Percentiles rank a stretch among this genome's conserved stretches.
These are phyloP conservation scores for Pythium rishiriense DNA, from an alignment of 352 stramenopile species.

Conservation along the genomic window DNA sequence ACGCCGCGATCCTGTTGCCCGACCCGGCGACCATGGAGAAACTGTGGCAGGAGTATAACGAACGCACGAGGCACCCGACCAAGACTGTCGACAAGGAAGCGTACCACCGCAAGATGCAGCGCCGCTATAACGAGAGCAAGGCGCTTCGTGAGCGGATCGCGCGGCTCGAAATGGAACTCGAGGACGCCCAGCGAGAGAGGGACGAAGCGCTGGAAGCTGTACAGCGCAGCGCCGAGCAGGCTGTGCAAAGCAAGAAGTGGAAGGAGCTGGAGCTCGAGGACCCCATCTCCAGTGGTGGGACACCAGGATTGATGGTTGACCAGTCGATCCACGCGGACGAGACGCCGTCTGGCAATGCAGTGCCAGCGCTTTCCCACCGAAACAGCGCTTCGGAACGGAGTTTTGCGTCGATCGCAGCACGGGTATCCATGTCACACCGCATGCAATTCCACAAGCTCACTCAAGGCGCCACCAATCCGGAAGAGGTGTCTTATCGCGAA, in stretches of 20 bases:
- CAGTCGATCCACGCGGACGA: neutral
- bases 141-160: slow-evolving; percentile 49
- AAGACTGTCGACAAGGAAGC: slow-evolving; percentile 45
- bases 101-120: slow-evolving; percentile 78
- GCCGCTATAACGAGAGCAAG: slow-evolving; percentile 63
- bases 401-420: slow-evolving; percentile 14
- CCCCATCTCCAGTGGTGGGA: neutral
- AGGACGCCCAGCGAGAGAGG: slow-evolving; percentile 33
- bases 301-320: neutral
- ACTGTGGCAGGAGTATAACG: slow-evolving; percentile 63
- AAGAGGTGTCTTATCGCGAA: slow-evolving; percentile 48
- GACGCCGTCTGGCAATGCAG: neutral
- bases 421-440: slow-evolving; percentile 14
- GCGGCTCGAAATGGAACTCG: slow-evolving; percentile 48
- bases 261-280: slow-evolving; percentile 2
- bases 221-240: slow-evolving; percentile 10
- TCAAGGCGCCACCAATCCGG: slow-evolving; percentile 9
- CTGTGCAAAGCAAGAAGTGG: slow-evolving; percentile 4
- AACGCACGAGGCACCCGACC: slow-evolving; percentile 44
- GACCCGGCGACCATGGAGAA: slow-evolving; percentile 51
- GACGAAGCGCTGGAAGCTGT: slow-evolving; percentile 34
- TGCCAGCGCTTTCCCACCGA: neutral
- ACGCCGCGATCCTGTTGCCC: slow-evolving; percentile 10
- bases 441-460: slow-evolving; percentile 10
- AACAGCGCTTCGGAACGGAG: neutral